Conservation (phyloP, 1,139 yeast species). For the Candida sanyaensis region DNA sequence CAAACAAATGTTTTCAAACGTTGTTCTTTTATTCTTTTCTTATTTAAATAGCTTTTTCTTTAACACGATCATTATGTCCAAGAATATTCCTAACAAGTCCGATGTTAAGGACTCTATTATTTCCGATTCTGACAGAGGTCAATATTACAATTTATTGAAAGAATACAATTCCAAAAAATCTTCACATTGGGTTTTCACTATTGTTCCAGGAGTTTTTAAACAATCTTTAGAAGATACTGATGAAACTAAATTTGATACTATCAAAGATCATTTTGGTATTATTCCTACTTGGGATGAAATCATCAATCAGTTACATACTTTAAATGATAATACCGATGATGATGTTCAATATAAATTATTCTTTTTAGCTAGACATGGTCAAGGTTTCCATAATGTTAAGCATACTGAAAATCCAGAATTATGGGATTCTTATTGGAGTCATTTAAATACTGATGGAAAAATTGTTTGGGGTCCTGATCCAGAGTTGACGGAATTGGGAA, state of each 20-base stretch:
- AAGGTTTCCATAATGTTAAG: conserved; percentile 49
- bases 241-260: conserved; percentile 38
- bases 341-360: conserved; percentile 35
- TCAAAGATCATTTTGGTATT: conserved; percentile 42
- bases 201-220: conserved; percentile 38
- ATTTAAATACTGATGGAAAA: conserved; percentile 43
- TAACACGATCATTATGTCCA: neutral
- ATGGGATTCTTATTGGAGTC: conserved; percentile 49
- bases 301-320: conserved; percentile 22
- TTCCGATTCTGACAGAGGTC: conserved; percentile 14
- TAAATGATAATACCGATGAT: conserved; percentile 27
- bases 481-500: conserved; percentile 41
- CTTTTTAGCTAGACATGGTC: conserved; percentile 49
- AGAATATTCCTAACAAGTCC: neutral
- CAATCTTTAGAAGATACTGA: conserved; percentile 41
- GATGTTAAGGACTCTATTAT: conserved; percentile 14
- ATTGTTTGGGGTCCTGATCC: conserved; percentile 53
- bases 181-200: conserved; percentile 36
- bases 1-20: neutral
- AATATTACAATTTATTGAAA: conserved; percentile 17
- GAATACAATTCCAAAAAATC: conserved; percentile 13
- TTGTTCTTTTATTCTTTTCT: neutral
- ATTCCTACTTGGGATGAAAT: conserved; percentile 35
- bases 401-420: conserved; percentile 43
- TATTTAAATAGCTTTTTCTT: neutral